Base-by-base conservation (phyloP, 2,329 filamentous ascomycete species). In the Didymella glomerata region DNA sequence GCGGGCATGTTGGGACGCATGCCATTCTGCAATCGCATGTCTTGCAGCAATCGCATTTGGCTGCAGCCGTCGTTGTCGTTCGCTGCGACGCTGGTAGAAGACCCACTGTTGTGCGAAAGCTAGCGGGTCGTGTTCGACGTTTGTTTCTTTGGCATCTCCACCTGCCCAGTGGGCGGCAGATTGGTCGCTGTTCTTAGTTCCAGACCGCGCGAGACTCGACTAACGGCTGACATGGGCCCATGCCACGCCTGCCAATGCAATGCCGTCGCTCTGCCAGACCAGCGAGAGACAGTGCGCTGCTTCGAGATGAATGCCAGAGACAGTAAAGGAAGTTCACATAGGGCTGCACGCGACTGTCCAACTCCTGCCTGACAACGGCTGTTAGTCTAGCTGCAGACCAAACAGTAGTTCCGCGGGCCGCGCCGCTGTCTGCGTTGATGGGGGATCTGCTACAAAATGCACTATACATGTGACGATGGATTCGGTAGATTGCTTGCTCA, bases 381-480 rank as follows among this genome's bases (percentile, higher is more conserved):
- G 36, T 44, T 63, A 60, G 52, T 34, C 20, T 36, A 36, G 24
- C 34, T 47, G 36, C 44, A 42, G n/a, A 24, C 32, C 32, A 16
- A 42, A 44, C 52, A 9, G 22, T 28, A 34, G 42, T 40, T 27
- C 27, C 4, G 41, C 65, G 65, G 65, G 50, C 64, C 65, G 65
- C 64, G 41, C 65, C 64, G 64, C 60, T 59, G 60, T 63, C 49
- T 51, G 48, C 54, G 34, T 36, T 24, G 28, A 40, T 41, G 27
- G 46, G 46, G 11, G 41, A 52, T 52, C 54, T 38, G 18, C 48
- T 38, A 27, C 54, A 28, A 30, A 7, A 34, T 30, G 45, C 49
- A 28, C 46, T 44, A 59, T 36, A 46, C 16, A 47, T 34, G 20
- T 42, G 18, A 24, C 28, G n/a, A 24, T 42, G 42, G 34, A 10